Conservation (phyloP, 2,329 filamentous ascomycete species). For the Rhytidhysteron rufulum region DNA sequence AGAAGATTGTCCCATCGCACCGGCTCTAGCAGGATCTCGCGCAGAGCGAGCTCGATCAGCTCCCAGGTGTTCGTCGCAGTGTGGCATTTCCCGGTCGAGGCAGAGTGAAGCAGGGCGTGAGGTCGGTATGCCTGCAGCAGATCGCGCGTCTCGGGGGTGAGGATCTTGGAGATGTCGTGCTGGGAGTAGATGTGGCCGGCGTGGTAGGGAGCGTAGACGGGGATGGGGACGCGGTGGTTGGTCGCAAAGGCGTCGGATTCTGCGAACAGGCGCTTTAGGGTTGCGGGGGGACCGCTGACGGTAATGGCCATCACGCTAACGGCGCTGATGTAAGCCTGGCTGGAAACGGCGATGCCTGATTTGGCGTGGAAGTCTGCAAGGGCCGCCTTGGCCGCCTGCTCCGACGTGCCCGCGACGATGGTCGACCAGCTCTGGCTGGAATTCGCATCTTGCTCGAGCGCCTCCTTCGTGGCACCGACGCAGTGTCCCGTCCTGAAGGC, state of each 20-base stretch:
- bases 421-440: conserved; percentile 64
- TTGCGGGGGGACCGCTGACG: conserved; percentile 55
- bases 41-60: conserved; percentile 40
- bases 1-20: conserved; percentile 49
- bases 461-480: conserved; percentile 40
- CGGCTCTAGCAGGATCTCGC: conserved; percentile 45
- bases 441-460: conserved; percentile 50
- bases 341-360: conserved; percentile 49
- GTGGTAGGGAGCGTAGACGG: conserved; percentile 58
- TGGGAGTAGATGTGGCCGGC: conserved; percentile 52
- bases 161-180: conserved; percentile 50
- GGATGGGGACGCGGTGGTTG: conserved; percentile 50
- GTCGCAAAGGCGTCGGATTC: conserved; percentile 47
- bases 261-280: conserved; percentile 50
- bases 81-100: conserved; percentile 44
- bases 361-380: conserved; percentile 57
- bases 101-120: conserved; percentile 44
- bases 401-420: conserved; percentile 56
- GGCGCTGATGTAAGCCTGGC: conserved; percentile 56
- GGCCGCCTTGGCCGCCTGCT: conserved; percentile 48
- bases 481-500: conserved; percentile 60
- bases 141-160: conserved; percentile 38
- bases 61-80: conserved; percentile 44
- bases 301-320: conserved; percentile 58
- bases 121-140: conserved; percentile 42